Conservation (phyloP, 352 stramenopile genomes). For the Globisporangium paroecandrum region DNA sequence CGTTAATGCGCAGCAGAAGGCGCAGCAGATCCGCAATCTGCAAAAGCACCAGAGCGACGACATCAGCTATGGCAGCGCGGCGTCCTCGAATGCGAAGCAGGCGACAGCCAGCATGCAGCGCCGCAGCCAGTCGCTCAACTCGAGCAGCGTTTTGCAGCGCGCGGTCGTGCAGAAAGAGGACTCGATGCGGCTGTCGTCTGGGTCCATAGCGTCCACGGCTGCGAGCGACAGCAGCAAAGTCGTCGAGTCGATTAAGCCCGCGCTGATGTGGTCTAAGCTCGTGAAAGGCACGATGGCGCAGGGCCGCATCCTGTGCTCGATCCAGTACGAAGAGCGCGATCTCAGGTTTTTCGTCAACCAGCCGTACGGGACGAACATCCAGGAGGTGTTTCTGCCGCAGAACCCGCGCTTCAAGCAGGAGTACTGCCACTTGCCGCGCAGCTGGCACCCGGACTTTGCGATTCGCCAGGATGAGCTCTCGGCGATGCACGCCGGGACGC, state of each 20-base stretch:
- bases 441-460: conserved; percentile 72
- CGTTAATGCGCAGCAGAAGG: conserved; percentile 19
- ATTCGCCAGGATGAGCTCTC: conserved; percentile 63
- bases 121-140: conserved; percentile 40
- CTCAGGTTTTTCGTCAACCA: conserved; percentile 61
- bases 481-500: conserved; percentile 57
- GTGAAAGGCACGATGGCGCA: conserved; percentile 58
- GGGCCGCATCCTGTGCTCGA: conserved; percentile 58
- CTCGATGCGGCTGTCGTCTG: conserved; percentile 15
- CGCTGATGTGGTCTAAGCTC: conserved; percentile 70
- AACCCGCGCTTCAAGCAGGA: conserved; percentile 75
- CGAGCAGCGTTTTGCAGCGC: conserved; percentile 18
- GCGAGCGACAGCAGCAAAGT: conserved; percentile 18
- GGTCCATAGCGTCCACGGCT: conserved; percentile 20
- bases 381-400: conserved; percentile 78
- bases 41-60: conserved; percentile 21
- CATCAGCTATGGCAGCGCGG: background rate
- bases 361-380: conserved; percentile 67
- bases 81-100: conserved; percentile 3
- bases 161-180: conserved; percentile 13
- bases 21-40: conserved; percentile 23
- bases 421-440: conserved; percentile 74
- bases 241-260: conserved; percentile 38
- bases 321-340: conserved; percentile 77
- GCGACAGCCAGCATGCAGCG: conserved; percentile 21